A percentile compares a stretch with the other conserved stretches of the same genome.
Conservation (phyloP, 1,139 yeast genomes). For the Taphrina betulina region DNA sequence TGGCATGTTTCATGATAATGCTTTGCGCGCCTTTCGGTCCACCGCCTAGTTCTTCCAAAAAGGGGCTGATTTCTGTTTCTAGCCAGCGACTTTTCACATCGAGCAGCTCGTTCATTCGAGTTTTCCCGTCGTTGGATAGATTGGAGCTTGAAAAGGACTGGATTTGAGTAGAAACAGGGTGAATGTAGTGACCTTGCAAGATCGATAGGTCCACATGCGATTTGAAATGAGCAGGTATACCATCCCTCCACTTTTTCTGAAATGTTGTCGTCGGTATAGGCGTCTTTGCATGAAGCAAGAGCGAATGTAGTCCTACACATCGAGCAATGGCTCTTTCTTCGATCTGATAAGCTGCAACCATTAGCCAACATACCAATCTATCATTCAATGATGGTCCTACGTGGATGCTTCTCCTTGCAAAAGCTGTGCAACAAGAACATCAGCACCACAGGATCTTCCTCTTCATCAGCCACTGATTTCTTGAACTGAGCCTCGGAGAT, state of each 20-base stretch:
- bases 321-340: conserved; percentile 1
- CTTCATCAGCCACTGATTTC: neutral
- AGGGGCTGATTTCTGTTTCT: conserved; percentile 18
- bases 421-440: conserved; percentile 7
- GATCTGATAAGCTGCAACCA: no score
- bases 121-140: conserved; percentile 7
- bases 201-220: conserved; percentile 1
- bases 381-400: no score
- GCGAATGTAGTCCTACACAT: conserved; percentile 9
- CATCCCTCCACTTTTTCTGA: conserved; percentile 2
- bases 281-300: neutral
- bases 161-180: conserved; percentile 19
- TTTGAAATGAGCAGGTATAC: conserved; percentile 5
- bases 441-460: conserved; percentile 6
- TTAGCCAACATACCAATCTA: no score
- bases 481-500: neutral
- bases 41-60: conserved; percentile 12
- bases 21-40: conserved; percentile 12
- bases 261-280: conserved; percentile 9
- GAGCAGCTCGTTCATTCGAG: conserved; percentile 13
- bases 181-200: conserved; percentile 11
- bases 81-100: conserved; percentile 21
- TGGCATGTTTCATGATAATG: conserved; percentile 24
- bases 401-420: neutral
- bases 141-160: conserved; percentile 9